Evolutionary conservation across 1,284 basidiomycete species (phyloP).

Genomic region (Leccinum subrobustum): DNA sequence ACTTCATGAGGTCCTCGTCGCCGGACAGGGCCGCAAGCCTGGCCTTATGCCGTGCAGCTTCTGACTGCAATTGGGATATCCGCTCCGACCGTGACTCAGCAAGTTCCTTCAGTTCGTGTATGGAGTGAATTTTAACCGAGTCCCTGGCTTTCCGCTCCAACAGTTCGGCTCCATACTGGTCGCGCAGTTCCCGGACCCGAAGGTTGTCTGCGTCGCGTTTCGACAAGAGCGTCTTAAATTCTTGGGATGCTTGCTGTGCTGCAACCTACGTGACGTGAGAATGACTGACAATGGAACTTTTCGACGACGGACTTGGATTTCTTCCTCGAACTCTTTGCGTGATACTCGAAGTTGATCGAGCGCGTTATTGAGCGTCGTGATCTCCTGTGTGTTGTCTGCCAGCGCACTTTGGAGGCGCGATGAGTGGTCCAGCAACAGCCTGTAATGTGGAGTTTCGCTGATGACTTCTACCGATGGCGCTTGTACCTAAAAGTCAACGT

Average conservation of each 20-base stretch:
- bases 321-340: constrained; percentile 49
- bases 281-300: constrained; percentile 10
- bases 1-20: constrained; percentile 70
- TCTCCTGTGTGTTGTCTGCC: constrained; percentile 39
- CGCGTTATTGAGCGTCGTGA: constrained; percentile 41
- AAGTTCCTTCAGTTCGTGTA: constrained; percentile 72
- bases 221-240: constrained; percentile 52
- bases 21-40: constrained; percentile 75
- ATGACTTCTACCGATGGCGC: constrained; percentile 46
- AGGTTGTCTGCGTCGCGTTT: constrained; percentile 76
- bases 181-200: constrained; percentile 79
- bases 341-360: constrained; percentile 37
- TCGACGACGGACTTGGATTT: constrained; percentile 39
- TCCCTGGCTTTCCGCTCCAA: constrained; percentile 73
- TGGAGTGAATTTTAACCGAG: constrained; percentile 56
- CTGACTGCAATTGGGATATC: constrained; percentile 70
- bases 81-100: constrained; percentile 76
- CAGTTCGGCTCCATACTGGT: constrained; percentile 73
- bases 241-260: constrained; percentile 49
- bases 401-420: constrained; percentile 41
- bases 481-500: constrained; percentile 39
- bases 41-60: constrained; percentile 75
- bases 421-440: constrained; percentile 45
- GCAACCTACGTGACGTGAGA: constrained; percentile 40
- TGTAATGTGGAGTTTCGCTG: constrained; percentile 48